Conservation (phyloP, 2,329 filamentous ascomycete genomes). For the Cladophialophora carrionii region DNA sequence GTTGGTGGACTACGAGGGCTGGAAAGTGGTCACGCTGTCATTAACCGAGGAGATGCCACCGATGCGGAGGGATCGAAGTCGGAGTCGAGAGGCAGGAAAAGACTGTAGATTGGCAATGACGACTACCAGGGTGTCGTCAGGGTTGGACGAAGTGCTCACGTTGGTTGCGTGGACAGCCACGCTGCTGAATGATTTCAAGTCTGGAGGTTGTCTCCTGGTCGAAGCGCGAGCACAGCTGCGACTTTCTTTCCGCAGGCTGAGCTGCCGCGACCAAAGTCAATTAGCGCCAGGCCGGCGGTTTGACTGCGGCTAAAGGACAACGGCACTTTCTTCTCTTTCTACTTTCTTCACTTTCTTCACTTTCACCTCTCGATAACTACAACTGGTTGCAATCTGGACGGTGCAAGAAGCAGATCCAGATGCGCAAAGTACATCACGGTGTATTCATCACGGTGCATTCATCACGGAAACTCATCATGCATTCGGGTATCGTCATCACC, state of each 20-base stretch:
- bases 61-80: slow-evolving; percentile 6
- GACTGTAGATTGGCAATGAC: slow-evolving; percentile 1
- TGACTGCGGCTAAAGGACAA: slow-evolving; percentile 11
- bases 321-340: not conserved
- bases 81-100: not conserved
- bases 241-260: slow-evolving; percentile 17
- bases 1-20: slow-evolving; percentile 11
- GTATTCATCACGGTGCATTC: not conserved
- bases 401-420: not conserved
- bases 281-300: slow-evolving; percentile 19
- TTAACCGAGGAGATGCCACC: slow-evolving; percentile 16
- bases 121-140: not conserved
- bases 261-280: slow-evolving; percentile 8
- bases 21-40: slow-evolving; percentile 24
- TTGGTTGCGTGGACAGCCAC: slow-evolving; percentile 4
- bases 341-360: not conserved
- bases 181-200: slow-evolving; percentile 5
- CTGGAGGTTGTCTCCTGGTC: slow-evolving; percentile 12
- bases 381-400: not conserved
- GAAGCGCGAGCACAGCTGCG: slow-evolving; percentile 23
- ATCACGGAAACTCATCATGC: too few relatives aligned
- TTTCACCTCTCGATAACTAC: not conserved
- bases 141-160: not conserved
- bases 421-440: not conserved
- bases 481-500: slow-evolving; percentile 10